Evolutionary conservation across 2,329 filamentous ascomycete genomes (phyloP).

Genomic region (Ilyonectria robusta): DNA sequence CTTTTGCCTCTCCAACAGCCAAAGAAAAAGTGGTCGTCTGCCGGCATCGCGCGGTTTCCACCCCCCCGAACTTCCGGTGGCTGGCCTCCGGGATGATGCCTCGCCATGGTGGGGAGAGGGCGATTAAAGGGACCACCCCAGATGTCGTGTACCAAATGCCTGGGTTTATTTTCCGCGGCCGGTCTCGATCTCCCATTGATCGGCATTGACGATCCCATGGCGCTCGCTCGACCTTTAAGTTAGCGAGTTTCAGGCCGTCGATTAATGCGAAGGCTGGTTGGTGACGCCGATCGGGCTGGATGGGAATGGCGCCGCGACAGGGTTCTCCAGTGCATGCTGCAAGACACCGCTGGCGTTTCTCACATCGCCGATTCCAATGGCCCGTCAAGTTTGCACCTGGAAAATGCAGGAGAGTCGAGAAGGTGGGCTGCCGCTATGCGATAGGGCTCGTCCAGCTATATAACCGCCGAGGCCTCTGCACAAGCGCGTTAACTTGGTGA

Average conservation of each 20-base stretch:
- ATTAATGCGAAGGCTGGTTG: constrained; percentile 2
- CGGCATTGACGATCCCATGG: neutral
- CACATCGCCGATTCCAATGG: neutral
- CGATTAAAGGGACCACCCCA: neutral
- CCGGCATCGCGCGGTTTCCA: neutral
- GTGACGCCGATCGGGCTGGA: neutral
- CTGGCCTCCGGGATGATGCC: constrained; percentile 14
- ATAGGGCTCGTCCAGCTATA: neutral
- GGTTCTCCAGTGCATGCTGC: constrained; percentile 2
- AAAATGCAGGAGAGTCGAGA: neutral
- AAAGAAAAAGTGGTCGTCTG: neutral
- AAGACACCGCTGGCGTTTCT: constrained; percentile 1
- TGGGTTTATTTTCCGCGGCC: constrained; percentile 6
- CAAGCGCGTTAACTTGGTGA: neutral
- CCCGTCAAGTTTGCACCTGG: neutral
- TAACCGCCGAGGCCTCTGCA: neutral
- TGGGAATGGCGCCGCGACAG: neutral
- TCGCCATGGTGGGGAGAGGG: neutral
- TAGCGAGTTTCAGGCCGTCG: neutral
- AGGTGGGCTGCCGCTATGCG: neutral
- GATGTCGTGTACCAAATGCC: neutral
- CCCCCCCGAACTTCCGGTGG: constrained; percentile 16
- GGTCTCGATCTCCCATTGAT: neutral
- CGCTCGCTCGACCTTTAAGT: neutral
- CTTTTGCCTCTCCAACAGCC: neutral